phyloP scores from a whole-genome alignment of 352 stramenopile genomes.

The Phytophthora pluvialis region DNA sequence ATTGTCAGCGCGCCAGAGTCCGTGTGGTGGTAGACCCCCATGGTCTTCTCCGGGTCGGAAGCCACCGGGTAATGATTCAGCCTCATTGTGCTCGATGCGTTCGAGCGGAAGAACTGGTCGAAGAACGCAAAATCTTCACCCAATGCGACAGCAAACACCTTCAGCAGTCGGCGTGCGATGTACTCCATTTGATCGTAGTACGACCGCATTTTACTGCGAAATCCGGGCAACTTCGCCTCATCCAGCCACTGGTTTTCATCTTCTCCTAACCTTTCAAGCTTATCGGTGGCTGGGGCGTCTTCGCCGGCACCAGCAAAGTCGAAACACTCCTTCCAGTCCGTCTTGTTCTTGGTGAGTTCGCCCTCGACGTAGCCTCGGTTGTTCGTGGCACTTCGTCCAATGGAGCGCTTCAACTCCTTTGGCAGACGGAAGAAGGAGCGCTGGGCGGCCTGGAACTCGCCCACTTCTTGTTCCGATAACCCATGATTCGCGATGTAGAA shows the following conservation, averaged over 20 bases:
- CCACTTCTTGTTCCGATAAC: constrained; percentile 62
- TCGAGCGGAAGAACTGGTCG: constrained; percentile 62
- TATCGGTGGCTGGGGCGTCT: constrained; percentile 44
- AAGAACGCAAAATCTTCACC: constrained; percentile 54
- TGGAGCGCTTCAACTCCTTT: constrained; percentile 51
- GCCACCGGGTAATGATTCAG: constrained; percentile 92
- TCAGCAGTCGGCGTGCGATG: constrained; percentile 57
- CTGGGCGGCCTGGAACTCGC: constrained; percentile 73
- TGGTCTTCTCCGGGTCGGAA: constrained; percentile 44
- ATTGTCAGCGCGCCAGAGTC: constrained; percentile 64
- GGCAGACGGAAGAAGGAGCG: constrained; percentile 86
- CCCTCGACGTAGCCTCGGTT: constrained; percentile 93
- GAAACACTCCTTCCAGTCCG: constrained; percentile 93
- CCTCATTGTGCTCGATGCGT: constrained; percentile 91
- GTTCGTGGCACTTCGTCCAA: constrained; percentile 84
- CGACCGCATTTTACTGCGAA: constrained; percentile 48
- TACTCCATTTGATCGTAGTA: constrained; percentile 62
- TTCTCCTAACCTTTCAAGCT: constrained; percentile 78
- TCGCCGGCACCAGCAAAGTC: constrained; percentile 54
- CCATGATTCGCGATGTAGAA: constrained; percentile 93
- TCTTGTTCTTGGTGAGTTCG: constrained; percentile 94
- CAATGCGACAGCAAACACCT: constrained; percentile 59
- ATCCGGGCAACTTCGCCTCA: constrained; percentile 49
- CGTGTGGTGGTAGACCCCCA: constrained; percentile 67
- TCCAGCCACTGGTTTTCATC: constrained; percentile 88